Evolutionary conservation across 2,329 filamentous ascomycete genomes (phyloP).

Genomic region (Delphinella strobiligena): DNA sequence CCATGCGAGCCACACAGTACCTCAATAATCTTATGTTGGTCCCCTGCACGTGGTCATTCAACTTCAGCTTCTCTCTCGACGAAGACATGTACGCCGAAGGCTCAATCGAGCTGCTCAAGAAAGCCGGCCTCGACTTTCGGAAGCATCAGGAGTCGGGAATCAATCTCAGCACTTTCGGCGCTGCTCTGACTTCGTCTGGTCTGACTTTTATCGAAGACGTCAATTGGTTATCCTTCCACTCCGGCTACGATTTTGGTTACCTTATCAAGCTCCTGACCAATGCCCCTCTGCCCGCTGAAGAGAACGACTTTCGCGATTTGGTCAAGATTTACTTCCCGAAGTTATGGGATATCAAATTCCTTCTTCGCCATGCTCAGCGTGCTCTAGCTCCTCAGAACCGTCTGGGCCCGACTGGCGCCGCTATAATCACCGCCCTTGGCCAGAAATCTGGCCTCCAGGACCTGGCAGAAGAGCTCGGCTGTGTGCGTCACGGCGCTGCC

Average conservation of each 20-base stretch:
- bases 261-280: conserved; percentile 86
- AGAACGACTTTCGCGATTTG: conserved; percentile 75
- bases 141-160: conserved; percentile 80
- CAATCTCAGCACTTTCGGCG: conserved; percentile 77
- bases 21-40: conserved; percentile 46
- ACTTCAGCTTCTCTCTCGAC: conserved; percentile 90
- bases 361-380: conserved; percentile 75
- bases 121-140: conserved; percentile 85
- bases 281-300: conserved; percentile 72
- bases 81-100: conserved; percentile 97
- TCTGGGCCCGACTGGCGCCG: conserved; percentile 51
- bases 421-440: conserved; percentile 74
- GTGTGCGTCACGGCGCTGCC: conserved; percentile 74
- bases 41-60: conserved; percentile 96
- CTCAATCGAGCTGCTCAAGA: conserved; percentile 81
- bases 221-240: conserved; percentile 95
- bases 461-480: conserved; percentile 83
- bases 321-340: conserved; percentile 90
- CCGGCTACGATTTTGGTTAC: conserved; percentile 96
- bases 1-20: conserved; percentile 38
- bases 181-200: conserved; percentile 81
- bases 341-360: conserved; percentile 91
- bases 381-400: conserved; percentile 23
- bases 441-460: conserved; percentile 87
- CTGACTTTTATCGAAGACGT: conserved; percentile 79